These are phyloP conservation scores for Nakazawaea wickerhamii DNA, from an alignment of 805 yeast genomes.

Conservation along the genomic window DNA sequence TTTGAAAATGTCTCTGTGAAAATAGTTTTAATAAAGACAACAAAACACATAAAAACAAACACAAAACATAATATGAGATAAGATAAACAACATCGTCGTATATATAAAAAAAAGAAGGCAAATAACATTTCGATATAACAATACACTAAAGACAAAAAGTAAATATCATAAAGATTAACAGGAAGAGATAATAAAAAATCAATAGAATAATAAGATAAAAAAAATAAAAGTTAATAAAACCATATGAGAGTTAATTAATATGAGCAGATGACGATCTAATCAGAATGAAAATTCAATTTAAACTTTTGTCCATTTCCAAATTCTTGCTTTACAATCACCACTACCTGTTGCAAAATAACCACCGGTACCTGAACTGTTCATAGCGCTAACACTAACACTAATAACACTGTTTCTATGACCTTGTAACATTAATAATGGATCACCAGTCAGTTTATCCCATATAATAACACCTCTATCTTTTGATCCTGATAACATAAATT, in stretches of 20 bases:
- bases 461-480: conserved; percentile 95
- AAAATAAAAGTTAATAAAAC: not conserved
- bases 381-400: conserved; percentile 86
- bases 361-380: conserved; percentile 48
- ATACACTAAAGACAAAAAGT: not conserved
- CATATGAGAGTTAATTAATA: not conserved
- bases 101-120: too few species aligned
- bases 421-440: conserved; percentile 90
- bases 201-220: not conserved
- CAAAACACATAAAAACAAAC: too few species aligned
- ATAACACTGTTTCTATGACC: conserved; percentile 96
- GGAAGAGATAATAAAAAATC: not conserved
- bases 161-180: not conserved
- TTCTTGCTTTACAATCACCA: conserved; percentile 96
- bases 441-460: conserved; percentile 92
- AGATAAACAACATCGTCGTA: not conserved
- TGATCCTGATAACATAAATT: conserved; percentile 88
- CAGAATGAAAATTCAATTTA: not conserved
- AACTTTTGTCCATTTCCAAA: conserved; percentile 69
- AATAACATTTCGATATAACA: not conserved
- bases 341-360: conserved; percentile 95
- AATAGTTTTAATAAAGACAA: too few species aligned
- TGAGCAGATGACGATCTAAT: not conserved
- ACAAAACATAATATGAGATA: too few species aligned
- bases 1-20: too few species aligned